phyloP scores from a whole-genome alignment of 768 basidiomycete species.

The Rubroboletus satanas region DNA sequence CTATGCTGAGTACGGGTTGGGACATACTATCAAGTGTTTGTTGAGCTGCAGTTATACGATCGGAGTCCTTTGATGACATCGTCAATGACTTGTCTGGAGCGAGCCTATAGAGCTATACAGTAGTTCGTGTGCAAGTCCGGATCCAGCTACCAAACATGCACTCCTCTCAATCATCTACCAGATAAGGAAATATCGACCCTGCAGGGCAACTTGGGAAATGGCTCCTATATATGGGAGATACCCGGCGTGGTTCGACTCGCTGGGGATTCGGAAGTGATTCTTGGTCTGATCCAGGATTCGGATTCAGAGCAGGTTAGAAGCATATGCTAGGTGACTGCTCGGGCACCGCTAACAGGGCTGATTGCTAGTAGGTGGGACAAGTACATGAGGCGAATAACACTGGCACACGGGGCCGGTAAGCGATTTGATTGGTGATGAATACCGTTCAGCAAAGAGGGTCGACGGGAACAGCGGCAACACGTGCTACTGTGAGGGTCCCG shows the following conservation, averaged over 20 bases:
- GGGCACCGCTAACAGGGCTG: neutral
- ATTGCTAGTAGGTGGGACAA: neutral
- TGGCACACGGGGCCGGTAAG: neutral
- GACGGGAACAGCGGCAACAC: too few species aligned
- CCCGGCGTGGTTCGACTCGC: neutral
- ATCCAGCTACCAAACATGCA: neutral
- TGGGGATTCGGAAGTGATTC: neutral
- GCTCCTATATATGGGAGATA: neutral
- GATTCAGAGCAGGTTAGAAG: neutral
- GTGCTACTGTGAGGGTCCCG: too few species aligned
- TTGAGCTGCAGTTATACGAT: constrained; percentile 60
- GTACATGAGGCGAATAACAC: neutral
- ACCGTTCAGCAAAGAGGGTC: too few species aligned
- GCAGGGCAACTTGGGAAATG: neutral
- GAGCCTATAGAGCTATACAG: neutral
- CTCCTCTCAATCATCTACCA: neutral
- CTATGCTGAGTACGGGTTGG: neutral
- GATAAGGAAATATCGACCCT: constrained; percentile 7
- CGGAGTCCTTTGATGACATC: constrained; percentile 49
- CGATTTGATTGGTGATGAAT: neutral
- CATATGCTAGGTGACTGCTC: neutral
- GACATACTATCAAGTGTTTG: constrained; percentile 68
- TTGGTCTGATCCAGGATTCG: neutral
- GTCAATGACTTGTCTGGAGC: neutral
- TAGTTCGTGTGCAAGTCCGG: neutral